Evolutionary conservation across 2,329 filamentous ascomycete genomes (phyloP), one percentile per base, ranked within the genome.

Genomic region (Grosmannia huntii): DNA sequence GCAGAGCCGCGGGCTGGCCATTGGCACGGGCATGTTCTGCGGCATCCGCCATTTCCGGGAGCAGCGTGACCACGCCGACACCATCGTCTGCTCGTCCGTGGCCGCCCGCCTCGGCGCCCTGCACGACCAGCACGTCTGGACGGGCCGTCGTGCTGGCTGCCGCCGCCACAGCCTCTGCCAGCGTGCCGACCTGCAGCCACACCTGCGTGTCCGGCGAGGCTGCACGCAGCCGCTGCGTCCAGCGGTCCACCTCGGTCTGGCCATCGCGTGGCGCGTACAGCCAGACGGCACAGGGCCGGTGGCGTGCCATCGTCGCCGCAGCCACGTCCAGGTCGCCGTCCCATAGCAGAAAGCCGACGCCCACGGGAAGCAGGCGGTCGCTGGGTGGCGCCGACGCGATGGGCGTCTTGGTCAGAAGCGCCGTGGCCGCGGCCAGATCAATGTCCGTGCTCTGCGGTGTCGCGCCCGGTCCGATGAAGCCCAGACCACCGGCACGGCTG

Each of bases 31-130:
- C 14, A 16, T 4, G 3, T 4, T 65, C 66, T 19, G 84, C 61
- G 57, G 77, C 71, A 59, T 76, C 75, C 53, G 68, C 69, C 10
- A 83, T 74, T 68, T 86, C 83, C 0, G 81, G 81, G 44, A 86
- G 67, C 4, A 86, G 68, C 3, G 75, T 72, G 4, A 85, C 67
- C 2, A 86, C 69, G 6, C 82, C 75, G 2, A 78, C 76, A 4
- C 79, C 81, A 25, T 70, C 68, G 0, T 73, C 72, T 51, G 80
- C 77, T 61, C 84, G 82, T 3, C 63, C 63, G 65, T 86, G 83
- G 0, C 84, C 84, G 9, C 83, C 83, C 1, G 83, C 83, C 68
- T 86, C 84, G 6, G 75, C 73, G 3, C 84, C 83, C 67, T 86
- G 84, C 5, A 81, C 74, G 7, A 86, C 80, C 2, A 86, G 64